These are phyloP conservation scores for Catunica adiposa DNA, from an alignment of 2,329 filamentous ascomycete species.

Conservation along the genomic window DNA sequence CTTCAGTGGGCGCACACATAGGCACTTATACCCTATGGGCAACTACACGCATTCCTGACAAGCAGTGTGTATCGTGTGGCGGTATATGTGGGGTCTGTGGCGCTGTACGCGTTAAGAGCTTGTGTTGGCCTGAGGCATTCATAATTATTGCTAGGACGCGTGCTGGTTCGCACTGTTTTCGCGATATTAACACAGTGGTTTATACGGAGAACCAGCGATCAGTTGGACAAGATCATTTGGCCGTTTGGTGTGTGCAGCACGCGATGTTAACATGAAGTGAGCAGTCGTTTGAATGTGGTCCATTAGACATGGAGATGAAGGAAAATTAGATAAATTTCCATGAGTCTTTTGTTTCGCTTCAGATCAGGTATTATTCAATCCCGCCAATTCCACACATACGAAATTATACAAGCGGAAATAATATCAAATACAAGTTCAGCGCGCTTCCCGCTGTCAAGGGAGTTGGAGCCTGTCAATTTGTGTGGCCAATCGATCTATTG, in stretches of 20 bases:
- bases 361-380: too few species aligned
- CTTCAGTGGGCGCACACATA: too few species aligned
- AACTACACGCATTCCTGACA: neutral
- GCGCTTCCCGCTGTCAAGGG: too few species aligned
- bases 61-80: constrained; percentile 1
- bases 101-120: neutral
- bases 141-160: neutral
- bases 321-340: neutral
- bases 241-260: neutral
- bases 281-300: neutral
- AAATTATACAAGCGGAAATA: too few species aligned
- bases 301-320: neutral
- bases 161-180: neutral
- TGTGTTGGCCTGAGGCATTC: constrained; percentile 12
- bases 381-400: too few species aligned
- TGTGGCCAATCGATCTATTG: too few species aligned
- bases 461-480: too few species aligned
- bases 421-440: too few species aligned
- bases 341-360: too few species aligned
- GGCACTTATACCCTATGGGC: neutral
- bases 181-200: neutral
- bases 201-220: neutral
- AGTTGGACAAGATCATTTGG: neutral
- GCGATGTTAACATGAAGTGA: neutral
- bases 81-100: constrained; percentile 1